Base-by-base conservation (phyloP, 2,329 filamentous ascomycete species). In the Anisogramma anomala region DNA sequence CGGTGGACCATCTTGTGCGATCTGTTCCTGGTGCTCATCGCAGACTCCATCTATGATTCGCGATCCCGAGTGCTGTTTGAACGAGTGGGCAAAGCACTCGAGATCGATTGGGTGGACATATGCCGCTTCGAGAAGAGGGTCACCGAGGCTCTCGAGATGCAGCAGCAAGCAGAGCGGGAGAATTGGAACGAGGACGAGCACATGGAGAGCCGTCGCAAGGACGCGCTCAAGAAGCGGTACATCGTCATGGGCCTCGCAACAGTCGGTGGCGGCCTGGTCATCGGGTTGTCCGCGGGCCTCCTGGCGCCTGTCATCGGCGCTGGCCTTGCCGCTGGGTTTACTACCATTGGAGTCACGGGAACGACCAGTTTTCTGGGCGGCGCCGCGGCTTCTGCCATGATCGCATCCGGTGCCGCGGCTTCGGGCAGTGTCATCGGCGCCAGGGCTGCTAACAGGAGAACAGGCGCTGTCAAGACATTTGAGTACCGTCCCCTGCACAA, bases 111-210 rank as follows among this genome's bases (percentile, higher is more conserved):
- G 86, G 68, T 93, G 40, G 91, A 98, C 50, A 94, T 96, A 43
- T 94, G 87, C 61, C 79, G 86, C 28, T 98, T 98, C 55, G 91
- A 98, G 63, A 96, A 95, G 64, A 82, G 87, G 39, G 86, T 98
- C 5, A 95, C 91, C 6, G 91, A 98, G 61, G 87, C 91, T 1
- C 67, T 98, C 17, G 91, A 98, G 61, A 95, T 98, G 86, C 89
- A 96, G 62, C 87, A 96, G 60, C 79, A 84, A 34, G 85, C 86
- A 5, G 83, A 87, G 48, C 93, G 89, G 54, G 91, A 98, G 62
- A 94, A 89, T 49, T 98, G 91, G 91, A 93, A 95, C 50, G 91
- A 98, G 59, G 82, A 91, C 9, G 85, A 93, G 49, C 87, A 96
- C 57, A 86, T 96, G 71, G 86, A 94, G 59, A 74, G 70, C 44